These are phyloP conservation scores for Fusarium annulatum DNA, from an alignment of 2,329 filamentous ascomycete species.

Conservation along the genomic window DNA sequence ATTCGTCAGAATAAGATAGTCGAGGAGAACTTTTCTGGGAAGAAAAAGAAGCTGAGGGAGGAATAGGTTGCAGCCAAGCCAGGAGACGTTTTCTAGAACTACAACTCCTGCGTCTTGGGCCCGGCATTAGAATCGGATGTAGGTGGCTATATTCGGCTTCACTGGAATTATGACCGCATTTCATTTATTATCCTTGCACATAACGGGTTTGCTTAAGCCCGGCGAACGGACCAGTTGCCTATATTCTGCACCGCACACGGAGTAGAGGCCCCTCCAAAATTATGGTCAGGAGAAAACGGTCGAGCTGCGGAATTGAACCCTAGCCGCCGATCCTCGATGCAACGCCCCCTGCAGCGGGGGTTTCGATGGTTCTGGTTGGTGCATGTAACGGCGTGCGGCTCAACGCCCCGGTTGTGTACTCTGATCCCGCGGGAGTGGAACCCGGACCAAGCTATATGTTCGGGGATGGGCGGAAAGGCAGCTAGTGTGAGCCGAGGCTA, in stretches of 20 bases:
- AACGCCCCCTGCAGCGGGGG: constrained; percentile 12
- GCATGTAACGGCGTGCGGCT: constrained; percentile 15
- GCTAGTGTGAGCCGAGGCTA: constrained; percentile 13
- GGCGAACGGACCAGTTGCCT: background rate
- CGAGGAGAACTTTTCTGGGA: background rate
- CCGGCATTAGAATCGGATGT: background rate
- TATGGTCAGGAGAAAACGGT: background rate
- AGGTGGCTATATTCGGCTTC: background rate
- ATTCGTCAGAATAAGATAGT: constrained; percentile 23
- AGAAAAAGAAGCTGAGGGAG: background rate
- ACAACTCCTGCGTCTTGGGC: background rate
- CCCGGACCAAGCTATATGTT: background rate
- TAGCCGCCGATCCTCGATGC: constrained; percentile 6
- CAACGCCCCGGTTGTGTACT: background rate
- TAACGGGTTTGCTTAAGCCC: background rate
- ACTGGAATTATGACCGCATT: background rate
- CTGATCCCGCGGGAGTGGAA: background rate
- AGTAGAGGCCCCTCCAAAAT: background rate
- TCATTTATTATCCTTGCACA: background rate
- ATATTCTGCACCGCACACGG: background rate
- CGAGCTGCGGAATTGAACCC: background rate
- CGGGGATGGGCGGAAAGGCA: background rate
- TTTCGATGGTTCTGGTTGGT: background rate
- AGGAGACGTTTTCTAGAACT: background rate
- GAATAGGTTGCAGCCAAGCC: background rate